Conservation (phyloP, 768 basidiomycete species). For the Hericium alpestre region DNA sequence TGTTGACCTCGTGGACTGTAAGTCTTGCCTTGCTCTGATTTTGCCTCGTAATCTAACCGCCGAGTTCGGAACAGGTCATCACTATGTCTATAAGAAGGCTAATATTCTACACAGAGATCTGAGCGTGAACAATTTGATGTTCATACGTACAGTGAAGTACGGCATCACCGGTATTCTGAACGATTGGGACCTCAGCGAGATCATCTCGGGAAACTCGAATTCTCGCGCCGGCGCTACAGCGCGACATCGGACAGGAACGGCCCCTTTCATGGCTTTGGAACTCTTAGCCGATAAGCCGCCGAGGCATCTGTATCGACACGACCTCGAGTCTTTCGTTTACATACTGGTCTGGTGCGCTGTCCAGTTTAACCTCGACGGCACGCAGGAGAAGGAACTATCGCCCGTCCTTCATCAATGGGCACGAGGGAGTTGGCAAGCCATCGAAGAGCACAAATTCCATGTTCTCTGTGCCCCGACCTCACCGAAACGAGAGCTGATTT, state of each 20-base stretch:
- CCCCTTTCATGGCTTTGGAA: neutral
- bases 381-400: too few species aligned
- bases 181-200: neutral
- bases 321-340: conserved; percentile 1
- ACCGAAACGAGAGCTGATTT: too few species aligned
- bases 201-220: neutral
- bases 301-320: neutral
- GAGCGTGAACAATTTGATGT: neutral
- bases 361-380: neutral
- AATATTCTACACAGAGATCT: neutral
- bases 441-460: too few species aligned
- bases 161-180: neutral
- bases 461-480: too few species aligned
- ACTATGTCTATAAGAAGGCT: neutral
- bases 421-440: too few species aligned
- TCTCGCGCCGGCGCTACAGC: neutral
- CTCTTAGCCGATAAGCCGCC: neutral
- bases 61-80: neutral
- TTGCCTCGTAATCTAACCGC: neutral
- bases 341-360: neutral
- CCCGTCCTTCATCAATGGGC: too few species aligned
- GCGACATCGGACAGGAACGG: neutral
- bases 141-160: neutral
- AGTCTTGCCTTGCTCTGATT: neutral
- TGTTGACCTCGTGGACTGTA: neutral